Base-by-base conservation (phyloP, 768 basidiomycete species). In the Rhodotorula babjevae region DNA sequence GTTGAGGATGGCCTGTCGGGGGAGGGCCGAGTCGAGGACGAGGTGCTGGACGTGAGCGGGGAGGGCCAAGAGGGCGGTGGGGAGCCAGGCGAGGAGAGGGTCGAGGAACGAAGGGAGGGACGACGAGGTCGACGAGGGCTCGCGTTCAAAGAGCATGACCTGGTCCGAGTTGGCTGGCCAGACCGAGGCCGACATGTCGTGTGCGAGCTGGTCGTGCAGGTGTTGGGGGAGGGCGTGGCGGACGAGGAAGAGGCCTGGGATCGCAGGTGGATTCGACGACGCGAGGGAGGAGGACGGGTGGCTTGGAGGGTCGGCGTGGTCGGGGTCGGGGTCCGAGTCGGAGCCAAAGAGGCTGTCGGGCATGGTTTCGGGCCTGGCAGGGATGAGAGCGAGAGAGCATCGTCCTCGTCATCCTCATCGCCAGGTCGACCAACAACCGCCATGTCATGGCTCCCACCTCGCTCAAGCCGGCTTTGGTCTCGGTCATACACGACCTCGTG, bases 1-100 rank as follows among this genome's bases (percentile, higher is more conserved):
- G 79, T 97, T 98, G 64, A 97, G 76, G 67, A 97, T 98, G 2
- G 87, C 90, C 79, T 97, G 93, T 40, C 92, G 85, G 0, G 90
- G 88, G 12, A 78, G 71, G 2, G 63, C 18, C 25, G 36, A 81
- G 71, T 64, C 81, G 80, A 44, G 84, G 81, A 57, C 78, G 75
- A 11, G 72, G 5, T 18, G 29, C 9, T 31, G 58, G 60, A 76
- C 31, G 21, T 58, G 36, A 0, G 16, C 10, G 0, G 77, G 67
- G 1, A 76, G 47, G 25, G n/a, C 14, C 0, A 42, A 15, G 61
- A 77, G 57, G 62, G 65, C 12, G 47, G 42, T 14, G 7, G 69
- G 72, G 10, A 76, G 65, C 27, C 55, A 25, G 36, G 44, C 62
- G 63, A 72, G 47, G 36, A 69, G n/a, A 0, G 67, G 70, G 6